These are phyloP conservation scores for Pyrus hybrid DNA, from an alignment of 331 rosid genomes.

Conservation along the genomic window DNA sequence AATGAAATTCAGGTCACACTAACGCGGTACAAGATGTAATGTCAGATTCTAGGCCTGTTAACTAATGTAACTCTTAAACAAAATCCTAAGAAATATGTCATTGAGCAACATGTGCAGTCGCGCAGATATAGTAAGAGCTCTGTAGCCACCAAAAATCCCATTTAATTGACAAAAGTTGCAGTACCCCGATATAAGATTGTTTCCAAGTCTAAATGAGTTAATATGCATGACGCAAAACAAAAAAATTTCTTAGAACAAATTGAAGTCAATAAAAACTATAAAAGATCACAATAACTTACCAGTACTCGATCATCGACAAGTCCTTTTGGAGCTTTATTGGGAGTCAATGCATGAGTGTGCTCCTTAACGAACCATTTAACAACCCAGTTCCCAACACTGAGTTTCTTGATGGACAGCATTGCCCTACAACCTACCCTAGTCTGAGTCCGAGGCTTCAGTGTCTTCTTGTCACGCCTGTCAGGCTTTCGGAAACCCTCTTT, in stretches of 20 bases:
- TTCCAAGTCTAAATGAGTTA: not conserved
- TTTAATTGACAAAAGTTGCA: not conserved
- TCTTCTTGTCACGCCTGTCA: constrained; percentile 23
- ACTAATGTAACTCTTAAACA: not conserved
- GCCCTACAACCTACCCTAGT: constrained; percentile 37
- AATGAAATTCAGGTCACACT: not conserved
- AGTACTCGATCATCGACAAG: constrained; percentile 4
- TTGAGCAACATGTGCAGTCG: not conserved
- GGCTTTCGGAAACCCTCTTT: constrained; percentile 34
- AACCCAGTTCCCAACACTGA: constrained; percentile 22
- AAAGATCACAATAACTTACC: constrained; percentile 11
- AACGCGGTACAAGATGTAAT: not conserved
- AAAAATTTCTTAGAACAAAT: not conserved
- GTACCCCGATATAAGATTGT: not conserved
- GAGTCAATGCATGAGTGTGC: constrained; percentile 27
- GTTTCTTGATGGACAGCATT: constrained; percentile 18
- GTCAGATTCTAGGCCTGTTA: not conserved
- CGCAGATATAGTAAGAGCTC: not conserved
- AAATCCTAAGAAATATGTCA: not conserved
- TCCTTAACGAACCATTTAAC: constrained; percentile 26
- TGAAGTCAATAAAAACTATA: not conserved
- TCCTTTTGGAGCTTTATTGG: constrained; percentile 1
- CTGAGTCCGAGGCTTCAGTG: constrained; percentile 10
- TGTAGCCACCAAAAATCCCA: not conserved
- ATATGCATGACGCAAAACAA: not conserved